Conservation (phyloP, 352 stramenopile genomes). For the Sclerospora graminicola region DNA sequence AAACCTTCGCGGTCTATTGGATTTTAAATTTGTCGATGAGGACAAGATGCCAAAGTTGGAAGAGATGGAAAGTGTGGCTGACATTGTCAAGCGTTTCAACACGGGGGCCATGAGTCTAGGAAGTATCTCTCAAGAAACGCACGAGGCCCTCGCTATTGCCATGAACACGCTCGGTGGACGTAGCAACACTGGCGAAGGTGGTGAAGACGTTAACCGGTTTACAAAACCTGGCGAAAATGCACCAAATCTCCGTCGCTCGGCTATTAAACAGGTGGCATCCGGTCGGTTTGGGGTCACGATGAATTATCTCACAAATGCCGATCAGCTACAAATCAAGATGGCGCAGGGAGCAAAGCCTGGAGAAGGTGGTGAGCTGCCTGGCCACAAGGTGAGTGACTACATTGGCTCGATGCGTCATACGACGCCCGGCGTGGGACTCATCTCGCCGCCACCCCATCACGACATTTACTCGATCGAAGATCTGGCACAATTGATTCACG, state of each 20-base stretch:
- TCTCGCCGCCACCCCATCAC: slow-evolving; percentile 94
- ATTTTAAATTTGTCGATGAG: slow-evolving; percentile 90
- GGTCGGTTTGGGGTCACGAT: slow-evolving; percentile 94
- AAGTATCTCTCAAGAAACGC: slow-evolving; percentile 92
- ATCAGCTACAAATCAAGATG: slow-evolving; percentile 99
- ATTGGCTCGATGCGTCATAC: slow-evolving; percentile 94
- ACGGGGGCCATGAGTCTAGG: slow-evolving; percentile 94
- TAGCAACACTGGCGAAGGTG: slow-evolving; percentile 94
- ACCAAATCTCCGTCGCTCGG: slow-evolving; percentile 66
- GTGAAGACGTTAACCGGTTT: slow-evolving; percentile 86
- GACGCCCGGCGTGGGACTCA: slow-evolving; percentile 93
- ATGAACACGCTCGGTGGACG: slow-evolving; percentile 92
- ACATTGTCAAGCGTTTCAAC: slow-evolving; percentile 96
- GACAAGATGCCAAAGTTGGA: slow-evolving; percentile 83
- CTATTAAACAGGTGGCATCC: slow-evolving; percentile 94
- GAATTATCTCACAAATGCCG: slow-evolving; percentile 94
- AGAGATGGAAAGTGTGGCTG: slow-evolving; percentile 86
- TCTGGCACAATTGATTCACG: slow-evolving; percentile 95
- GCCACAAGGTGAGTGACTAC: slow-evolving; percentile 94
- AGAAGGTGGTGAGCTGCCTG: slow-evolving; percentile 93
- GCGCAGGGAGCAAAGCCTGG: slow-evolving; percentile 94
- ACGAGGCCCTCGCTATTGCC: slow-evolving; percentile 91
- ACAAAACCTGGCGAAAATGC: slow-evolving; percentile 27
- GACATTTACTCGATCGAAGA: slow-evolving; percentile 99
- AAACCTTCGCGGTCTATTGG: slow-evolving; percentile 90